Percentiles rank a stretch among this genome's conserved stretches.
These are phyloP conservation scores for Diutina scorzettiae DNA, from an alignment of 1,139 yeast genomes.

Conservation along the genomic window DNA sequence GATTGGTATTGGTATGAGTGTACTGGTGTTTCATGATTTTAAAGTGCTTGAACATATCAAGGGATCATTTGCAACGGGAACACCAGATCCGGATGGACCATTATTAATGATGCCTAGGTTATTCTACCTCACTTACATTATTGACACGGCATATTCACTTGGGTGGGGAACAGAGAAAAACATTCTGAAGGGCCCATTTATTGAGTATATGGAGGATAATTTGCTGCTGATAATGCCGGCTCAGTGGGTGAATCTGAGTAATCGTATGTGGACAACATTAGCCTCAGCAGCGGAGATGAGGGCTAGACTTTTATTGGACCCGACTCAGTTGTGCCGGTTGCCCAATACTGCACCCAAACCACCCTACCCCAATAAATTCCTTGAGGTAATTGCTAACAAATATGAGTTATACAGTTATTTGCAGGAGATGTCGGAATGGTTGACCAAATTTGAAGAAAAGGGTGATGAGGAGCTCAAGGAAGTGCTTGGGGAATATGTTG, in stretches of 20 bases:
- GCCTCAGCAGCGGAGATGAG: neutral
- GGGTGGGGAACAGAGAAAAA: constrained; percentile 41
- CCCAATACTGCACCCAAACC: no score
- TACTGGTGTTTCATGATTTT: constrained; percentile 48
- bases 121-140: constrained; percentile 33
- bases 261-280: neutral
- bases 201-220: constrained; percentile 11
- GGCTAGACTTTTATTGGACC: neutral
- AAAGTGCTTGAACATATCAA: constrained; percentile 33
- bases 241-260: neutral
- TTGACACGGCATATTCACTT: constrained; percentile 46
- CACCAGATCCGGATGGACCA: neutral
- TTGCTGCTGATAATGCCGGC: neutral
- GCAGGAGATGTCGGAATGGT: constrained; percentile 16
- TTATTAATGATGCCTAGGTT: constrained; percentile 34
- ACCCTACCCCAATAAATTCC: constrained; percentile 13
- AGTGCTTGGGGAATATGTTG: constrained; percentile 31
- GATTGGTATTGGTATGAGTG: constrained; percentile 40
- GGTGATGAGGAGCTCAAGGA: constrained; percentile 38
- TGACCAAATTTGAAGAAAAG: constrained; percentile 11
- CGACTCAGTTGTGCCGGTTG: neutral
- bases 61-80: constrained; percentile 7
- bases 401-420: constrained; percentile 20
- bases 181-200: constrained; percentile 15
- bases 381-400: constrained; percentile 17